These are phyloP conservation scores for Gloeopeniophorella convolvens DNA, from an alignment of 768 basidiomycete species.

Conservation along the genomic window DNA sequence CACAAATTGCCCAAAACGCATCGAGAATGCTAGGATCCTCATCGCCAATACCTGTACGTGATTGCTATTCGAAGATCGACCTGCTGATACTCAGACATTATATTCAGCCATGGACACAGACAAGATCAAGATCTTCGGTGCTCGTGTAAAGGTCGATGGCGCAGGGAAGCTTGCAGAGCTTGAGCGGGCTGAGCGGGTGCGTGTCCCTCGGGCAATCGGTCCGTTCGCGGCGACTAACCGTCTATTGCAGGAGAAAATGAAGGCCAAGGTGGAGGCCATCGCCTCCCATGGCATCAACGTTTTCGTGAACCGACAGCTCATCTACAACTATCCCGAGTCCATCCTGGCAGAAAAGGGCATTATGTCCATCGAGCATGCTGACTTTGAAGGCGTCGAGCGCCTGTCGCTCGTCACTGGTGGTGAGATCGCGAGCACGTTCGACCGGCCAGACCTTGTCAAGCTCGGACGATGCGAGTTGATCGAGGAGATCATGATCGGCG, in stretches of 20 bases:
- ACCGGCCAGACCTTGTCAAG: conserved; percentile 85
- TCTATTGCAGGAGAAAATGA: conserved; percentile 91
- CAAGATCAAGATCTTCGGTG: conserved; percentile 99
- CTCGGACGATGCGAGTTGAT: conserved; percentile 91
- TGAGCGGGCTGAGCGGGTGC: conserved; percentile 86
- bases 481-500: conserved; percentile 98
- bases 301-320: conserved; percentile 96
- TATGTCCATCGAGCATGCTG: conserved; percentile 95
- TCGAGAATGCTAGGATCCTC: conserved; percentile 92
- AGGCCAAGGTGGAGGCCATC: conserved; percentile 92
- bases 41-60: conserved; percentile 95
- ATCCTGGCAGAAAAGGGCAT: conserved; percentile 93
- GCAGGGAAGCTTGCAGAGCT: conserved; percentile 97
- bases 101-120: conserved; percentile 95
- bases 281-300: conserved; percentile 92
- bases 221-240: background rate
- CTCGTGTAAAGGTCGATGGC: conserved; percentile 89
- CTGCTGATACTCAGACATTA: conserved; percentile 2
- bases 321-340: conserved; percentile 99
- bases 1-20: conserved; percentile 88
- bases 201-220: too few species aligned
- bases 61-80: background rate
- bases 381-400: conserved; percentile 97
- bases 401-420: conserved; percentile 95
- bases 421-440: conserved; percentile 95